These are phyloP conservation scores for Podospora pseudocomata DNA, from an alignment of 495 filamentous ascomycete species.

Conservation along the genomic window DNA sequence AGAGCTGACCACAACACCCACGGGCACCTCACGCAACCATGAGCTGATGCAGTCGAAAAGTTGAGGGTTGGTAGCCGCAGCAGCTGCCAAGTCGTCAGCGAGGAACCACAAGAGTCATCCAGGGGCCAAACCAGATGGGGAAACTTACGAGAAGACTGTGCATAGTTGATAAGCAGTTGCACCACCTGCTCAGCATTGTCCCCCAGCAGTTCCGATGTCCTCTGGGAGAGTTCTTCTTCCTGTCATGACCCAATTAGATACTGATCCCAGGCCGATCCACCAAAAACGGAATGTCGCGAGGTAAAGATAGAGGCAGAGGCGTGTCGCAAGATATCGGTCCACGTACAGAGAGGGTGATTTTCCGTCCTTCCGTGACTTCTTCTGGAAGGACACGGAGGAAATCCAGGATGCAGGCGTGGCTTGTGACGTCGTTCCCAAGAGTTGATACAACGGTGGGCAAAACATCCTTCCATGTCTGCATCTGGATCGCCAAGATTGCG, in stretches of 20 bases:
- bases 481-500: conserved; percentile 91
- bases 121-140: neutral
- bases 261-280: conserved; percentile 43
- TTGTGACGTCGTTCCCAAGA: conserved; percentile 71
- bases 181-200: conserved; percentile 87
- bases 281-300: conserved; percentile 33
- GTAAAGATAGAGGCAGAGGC: conserved; percentile 36
- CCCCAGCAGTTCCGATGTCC: conserved; percentile 83
- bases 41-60: conserved; percentile 93
- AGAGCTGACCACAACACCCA: conserved; percentile 77
- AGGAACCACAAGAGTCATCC: neutral
- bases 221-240: conserved; percentile 84
- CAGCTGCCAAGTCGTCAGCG: conserved; percentile 33
- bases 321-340: conserved; percentile 54
- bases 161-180: conserved; percentile 77
- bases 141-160: conserved; percentile 79
- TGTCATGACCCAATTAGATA: conserved; percentile 57
- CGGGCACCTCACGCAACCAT: conserved; percentile 88
- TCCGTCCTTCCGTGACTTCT: conserved; percentile 98
- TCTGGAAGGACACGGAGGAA: conserved; percentile 95
- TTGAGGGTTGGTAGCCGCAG: conserved; percentile 81
- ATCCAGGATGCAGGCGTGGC: conserved; percentile 81
- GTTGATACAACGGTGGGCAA: conserved; percentile 71
- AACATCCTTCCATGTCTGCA: conserved; percentile 94
- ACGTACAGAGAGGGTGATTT: conserved; percentile 97